Evolutionary conservation across 2,329 filamentous ascomycete species (phyloP).

Genomic region (Phymatotrichopsis omnivora): DNA sequence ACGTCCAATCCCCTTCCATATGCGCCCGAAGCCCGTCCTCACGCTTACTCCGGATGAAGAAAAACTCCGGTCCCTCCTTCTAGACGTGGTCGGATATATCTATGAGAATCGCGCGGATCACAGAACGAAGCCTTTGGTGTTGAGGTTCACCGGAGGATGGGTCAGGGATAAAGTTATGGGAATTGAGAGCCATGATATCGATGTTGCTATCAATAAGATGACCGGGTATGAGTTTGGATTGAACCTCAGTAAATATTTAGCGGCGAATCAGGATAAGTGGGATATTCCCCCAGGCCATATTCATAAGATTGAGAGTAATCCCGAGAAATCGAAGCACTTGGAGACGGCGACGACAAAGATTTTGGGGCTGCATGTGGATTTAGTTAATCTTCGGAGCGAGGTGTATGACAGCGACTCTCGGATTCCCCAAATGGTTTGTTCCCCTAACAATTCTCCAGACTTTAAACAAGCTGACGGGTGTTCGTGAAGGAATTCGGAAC

Average conservation of each 20-base stretch:
- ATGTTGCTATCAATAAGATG: conserved; percentile 77
- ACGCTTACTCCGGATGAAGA: conserved; percentile 59
- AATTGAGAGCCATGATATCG: conserved; percentile 66
- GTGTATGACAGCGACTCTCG: conserved; percentile 81
- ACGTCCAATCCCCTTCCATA: no score
- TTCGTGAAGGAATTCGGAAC: conserved; percentile 61
- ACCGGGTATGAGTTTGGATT: conserved; percentile 67
- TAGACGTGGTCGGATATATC: conserved; percentile 68
- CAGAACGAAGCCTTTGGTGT: conserved; percentile 49
- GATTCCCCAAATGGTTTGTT: conserved; percentile 64
- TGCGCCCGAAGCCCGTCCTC: conserved; percentile 37
- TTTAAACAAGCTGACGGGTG: not conserved
- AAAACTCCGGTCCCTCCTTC: conserved; percentile 61
- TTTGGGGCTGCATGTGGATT: conserved; percentile 78
- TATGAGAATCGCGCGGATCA: no score
- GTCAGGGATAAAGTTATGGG: conserved; percentile 74
- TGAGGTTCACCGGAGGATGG: conserved; percentile 80
- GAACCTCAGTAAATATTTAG: conserved; percentile 58
- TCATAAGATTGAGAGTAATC: conserved; percentile 84
- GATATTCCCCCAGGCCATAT: conserved; percentile 52
- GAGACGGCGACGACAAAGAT: conserved; percentile 83
- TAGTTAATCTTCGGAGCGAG: conserved; percentile 90
- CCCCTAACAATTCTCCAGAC: not conserved
- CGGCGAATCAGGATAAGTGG: conserved; percentile 53
- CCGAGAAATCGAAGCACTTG: conserved; percentile 91